phyloP scores from a whole-genome alignment of 148 eudicot genomes.

The Amaranthus cruentus region DNA sequence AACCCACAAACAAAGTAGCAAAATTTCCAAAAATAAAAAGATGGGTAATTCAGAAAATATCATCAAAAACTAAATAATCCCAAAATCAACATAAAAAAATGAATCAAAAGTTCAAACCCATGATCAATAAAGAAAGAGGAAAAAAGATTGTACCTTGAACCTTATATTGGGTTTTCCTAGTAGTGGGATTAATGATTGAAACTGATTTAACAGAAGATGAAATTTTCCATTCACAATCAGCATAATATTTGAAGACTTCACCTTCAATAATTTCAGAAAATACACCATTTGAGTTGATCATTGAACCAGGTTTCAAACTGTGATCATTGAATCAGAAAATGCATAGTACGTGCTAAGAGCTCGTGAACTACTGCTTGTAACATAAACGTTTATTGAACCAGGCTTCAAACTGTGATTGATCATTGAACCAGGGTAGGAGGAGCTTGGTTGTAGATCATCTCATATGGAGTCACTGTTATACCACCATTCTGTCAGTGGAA shows the following conservation, averaged over 20 bases:
- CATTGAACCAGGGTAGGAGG: no score
- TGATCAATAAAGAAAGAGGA: neutral
- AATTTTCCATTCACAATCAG: slow-evolving; percentile 81
- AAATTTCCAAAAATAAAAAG: slow-evolving; percentile 1
- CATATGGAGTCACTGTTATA: no score
- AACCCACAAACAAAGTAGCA: neutral
- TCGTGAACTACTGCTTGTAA: no score
- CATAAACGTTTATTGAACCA: no score
- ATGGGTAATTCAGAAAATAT: neutral
- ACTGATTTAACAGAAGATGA: slow-evolving; percentile 84
- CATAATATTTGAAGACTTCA: slow-evolving; percentile 76
- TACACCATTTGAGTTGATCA: slow-evolving; percentile 28
- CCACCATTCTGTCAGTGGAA: no score
- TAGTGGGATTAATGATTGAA: slow-evolving; percentile 82
- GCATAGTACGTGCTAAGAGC: no score
- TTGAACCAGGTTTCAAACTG: no score
- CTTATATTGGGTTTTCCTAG: slow-evolving; percentile 75
- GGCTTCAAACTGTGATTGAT: no score
- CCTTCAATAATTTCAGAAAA: slow-evolving; percentile 77
- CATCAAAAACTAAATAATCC: slow-evolving; percentile 2
- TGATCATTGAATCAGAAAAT: no score
- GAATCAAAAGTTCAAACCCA: no score
- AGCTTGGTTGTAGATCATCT: no score
- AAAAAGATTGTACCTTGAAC: slow-evolving; percentile 66
- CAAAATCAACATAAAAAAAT: neutral